These are phyloP conservation scores for Didymella segeticola DNA, from an alignment of 2,329 filamentous ascomycete species.

Conservation along the genomic window DNA sequence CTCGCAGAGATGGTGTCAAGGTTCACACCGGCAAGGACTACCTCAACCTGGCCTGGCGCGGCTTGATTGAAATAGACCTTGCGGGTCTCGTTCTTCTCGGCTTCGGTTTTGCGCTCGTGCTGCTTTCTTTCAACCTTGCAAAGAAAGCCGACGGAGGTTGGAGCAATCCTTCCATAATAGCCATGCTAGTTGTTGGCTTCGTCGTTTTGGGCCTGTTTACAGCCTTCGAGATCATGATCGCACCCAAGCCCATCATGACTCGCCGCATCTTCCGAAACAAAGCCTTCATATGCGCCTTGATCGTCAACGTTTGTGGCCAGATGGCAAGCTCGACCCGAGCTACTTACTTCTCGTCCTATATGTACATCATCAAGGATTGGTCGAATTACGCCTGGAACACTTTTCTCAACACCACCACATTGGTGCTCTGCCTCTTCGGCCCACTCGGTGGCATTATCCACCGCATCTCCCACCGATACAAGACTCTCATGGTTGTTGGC, in stretches of 20 bases:
- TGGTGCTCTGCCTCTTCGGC: conserved; percentile 2
- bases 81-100: neutral
- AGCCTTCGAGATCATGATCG: neutral
- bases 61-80: neutral
- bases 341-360: neutral
- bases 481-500: neutral
- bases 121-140: neutral
- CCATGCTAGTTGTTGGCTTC: neutral
- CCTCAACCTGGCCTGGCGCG: neutral
- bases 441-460: neutral
- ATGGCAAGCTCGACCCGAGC: conserved; percentile 2
- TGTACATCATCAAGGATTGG: conserved; percentile 1
- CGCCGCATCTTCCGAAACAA: neutral
- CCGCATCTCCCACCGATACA: neutral
- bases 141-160: neutral
- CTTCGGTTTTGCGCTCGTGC: neutral
- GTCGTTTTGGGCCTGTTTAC: neutral
- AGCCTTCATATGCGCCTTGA: neutral
- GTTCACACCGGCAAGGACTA: neutral
- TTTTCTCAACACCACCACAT: neutral
- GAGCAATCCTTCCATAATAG: neutral
- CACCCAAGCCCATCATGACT: neutral
- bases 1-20: neutral
- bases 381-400: conserved; percentile 1
- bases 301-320: neutral